phyloP scores from a whole-genome alignment of 768 basidiomycete species.

The Coprinellus micaceus region DNA sequence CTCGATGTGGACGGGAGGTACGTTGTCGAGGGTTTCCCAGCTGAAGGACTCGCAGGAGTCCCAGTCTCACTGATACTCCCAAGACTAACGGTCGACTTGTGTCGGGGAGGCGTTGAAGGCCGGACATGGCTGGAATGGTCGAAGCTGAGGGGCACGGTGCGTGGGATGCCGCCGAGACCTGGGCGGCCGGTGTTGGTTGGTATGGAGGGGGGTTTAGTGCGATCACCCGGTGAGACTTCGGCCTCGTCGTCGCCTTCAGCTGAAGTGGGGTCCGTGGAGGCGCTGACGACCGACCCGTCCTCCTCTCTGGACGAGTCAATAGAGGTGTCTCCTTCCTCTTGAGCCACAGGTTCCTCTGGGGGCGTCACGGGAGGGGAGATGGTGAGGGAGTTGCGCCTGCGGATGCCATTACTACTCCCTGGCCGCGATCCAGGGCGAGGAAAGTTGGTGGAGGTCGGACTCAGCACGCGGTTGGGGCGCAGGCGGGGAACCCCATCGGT shows the following conservation, averaged over 20 bases:
- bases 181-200: conserved; percentile 47
- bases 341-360: neutral
- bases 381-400: too few species aligned
- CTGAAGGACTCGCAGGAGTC: too few species aligned
- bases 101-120: neutral
- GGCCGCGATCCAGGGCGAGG: conserved; percentile 14
- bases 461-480: conserved; percentile 28
- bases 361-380: too few species aligned
- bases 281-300: neutral
- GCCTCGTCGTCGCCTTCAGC: neutral
- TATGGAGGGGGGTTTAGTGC: conserved; percentile 7
- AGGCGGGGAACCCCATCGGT: conserved; percentile 18
- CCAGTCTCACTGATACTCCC: conserved; percentile 15
- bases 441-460: conserved; percentile 32
- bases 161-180: conserved; percentile 44
- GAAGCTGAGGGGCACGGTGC: conserved; percentile 50
- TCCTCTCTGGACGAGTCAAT: neutral
- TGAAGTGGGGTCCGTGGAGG: neutral
- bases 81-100: conserved; percentile 20
- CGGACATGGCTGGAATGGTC: conserved; percentile 14
- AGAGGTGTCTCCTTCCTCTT: conserved; percentile 6
- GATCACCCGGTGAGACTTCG: neutral
- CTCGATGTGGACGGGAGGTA: neutral
- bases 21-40: too few species aligned
- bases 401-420: conserved; percentile 1